Conservation (phyloP, 2,329 filamentous ascomycete species). For the Rhytidhysteron rufulum region DNA sequence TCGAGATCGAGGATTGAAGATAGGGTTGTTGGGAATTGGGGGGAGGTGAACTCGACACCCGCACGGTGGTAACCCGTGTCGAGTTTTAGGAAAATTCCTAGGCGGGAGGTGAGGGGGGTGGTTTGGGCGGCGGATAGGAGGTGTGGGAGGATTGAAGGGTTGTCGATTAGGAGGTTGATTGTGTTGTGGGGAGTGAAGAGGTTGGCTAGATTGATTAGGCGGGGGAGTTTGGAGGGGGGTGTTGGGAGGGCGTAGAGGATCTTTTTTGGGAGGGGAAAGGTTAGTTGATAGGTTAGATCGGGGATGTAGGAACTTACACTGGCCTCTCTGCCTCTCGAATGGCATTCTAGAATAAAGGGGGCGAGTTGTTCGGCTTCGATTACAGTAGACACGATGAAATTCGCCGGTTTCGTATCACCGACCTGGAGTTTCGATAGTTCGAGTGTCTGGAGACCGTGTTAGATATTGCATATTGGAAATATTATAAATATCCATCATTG, state of each 20-base stretch:
- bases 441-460: conserved; percentile 49
- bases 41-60: conserved; percentile 55
- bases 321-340: conserved; percentile 49
- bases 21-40: conserved; percentile 47
- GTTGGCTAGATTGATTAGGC: conserved; percentile 56
- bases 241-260: conserved; percentile 71
- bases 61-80: conserved; percentile 71
- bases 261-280: conserved; percentile 27
- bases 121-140: conserved; percentile 43
- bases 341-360: conserved; percentile 58
- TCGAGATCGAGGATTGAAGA: conserved; percentile 43
- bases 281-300: neutral
- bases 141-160: conserved; percentile 49
- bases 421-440: conserved; percentile 68
- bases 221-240: conserved; percentile 55
- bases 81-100: conserved; percentile 67
- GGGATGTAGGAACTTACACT: conserved; percentile 50
- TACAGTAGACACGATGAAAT: conserved; percentile 71
- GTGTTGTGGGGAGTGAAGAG: conserved; percentile 51
- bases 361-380: conserved; percentile 66
- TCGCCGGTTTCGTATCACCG: conserved; percentile 50
- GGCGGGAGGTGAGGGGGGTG: conserved; percentile 18
- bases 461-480: conserved; percentile 6
- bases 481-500: neutral
- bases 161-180: conserved; percentile 67